A percentile compares a stretch with the other conserved stretches of the same genome.
Evolutionary conservation across 441 rosid species (phyloP).

Genomic region (Breynia disticha): DNA sequence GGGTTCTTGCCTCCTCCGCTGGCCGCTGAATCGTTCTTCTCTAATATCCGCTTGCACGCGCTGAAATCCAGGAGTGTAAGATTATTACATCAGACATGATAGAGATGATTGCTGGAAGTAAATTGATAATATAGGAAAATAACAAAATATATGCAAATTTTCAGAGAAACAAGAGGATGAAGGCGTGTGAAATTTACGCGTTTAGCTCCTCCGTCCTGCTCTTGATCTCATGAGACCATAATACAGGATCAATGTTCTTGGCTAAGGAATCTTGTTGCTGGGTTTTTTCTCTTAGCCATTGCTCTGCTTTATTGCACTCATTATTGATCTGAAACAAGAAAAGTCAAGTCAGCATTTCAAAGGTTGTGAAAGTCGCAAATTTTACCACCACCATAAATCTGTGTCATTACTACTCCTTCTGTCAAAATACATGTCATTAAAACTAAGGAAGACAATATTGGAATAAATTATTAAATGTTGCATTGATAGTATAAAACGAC

Average conservation of each 20-base stretch:
- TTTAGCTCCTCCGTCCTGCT: conserved; percentile 38
- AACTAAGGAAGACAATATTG: no score
- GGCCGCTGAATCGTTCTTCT: conserved; percentile 17
- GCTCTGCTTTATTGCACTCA: conserved; percentile 47
- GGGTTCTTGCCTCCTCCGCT: conserved; percentile 11
- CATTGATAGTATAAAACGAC: no score
- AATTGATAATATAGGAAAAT: conserved; percentile 1
- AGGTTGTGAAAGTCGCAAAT: neutral
- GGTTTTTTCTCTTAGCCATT: conserved; percentile 48
- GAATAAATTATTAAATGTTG: no score
- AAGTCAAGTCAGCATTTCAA: conserved; percentile 1
- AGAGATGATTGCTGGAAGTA: neutral
- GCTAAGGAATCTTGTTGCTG: conserved; percentile 43
- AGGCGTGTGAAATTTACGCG: conserved; percentile 24
- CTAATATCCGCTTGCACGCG: conserved; percentile 28
- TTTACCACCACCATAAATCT: neutral
- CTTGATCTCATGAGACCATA: conserved; percentile 51
- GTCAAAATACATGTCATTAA: no score
- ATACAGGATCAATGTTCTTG: conserved; percentile 33
- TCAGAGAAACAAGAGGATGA: neutral
- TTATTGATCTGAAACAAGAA: conserved; percentile 29
- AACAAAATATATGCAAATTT: neutral
- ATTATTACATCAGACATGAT: neutral
- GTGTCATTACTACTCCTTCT: neutral
- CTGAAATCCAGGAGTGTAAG: conserved; percentile 23